A percentile compares a stretch with the other conserved stretches of the same genome.
Conservation (phyloP, 306 rosid genomes). For the Rosa rugosa region DNA sequence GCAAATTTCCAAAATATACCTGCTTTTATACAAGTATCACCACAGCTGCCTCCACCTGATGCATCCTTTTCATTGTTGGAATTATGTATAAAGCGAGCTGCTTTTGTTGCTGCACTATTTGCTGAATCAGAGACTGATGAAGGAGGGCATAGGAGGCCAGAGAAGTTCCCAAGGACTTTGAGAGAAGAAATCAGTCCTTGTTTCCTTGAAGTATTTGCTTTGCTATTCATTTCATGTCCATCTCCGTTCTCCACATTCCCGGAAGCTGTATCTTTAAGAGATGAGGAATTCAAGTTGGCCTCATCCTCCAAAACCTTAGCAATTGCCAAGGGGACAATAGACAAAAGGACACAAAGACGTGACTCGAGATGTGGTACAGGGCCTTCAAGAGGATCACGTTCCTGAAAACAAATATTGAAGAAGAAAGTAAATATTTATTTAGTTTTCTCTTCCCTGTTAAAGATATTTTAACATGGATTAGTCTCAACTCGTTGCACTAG, state of each 20-base stretch:
- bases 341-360: conserved; percentile 65
- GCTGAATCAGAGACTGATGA: conserved; percentile 59
- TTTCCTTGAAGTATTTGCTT: conserved; percentile 39
- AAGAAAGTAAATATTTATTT: conserved; percentile 19
- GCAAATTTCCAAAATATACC: conserved; percentile 37
- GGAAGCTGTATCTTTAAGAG: conserved; percentile 18
- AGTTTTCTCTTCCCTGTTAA: conserved; percentile 17
- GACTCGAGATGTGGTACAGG: conserved; percentile 78
- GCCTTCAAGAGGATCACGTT: conserved; percentile 82
- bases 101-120: conserved; percentile 63
- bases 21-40: conserved; percentile 40
- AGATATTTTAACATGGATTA: conserved; percentile 31
- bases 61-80: conserved; percentile 44
- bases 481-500: conserved; percentile 88
- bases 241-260: conserved; percentile 32
- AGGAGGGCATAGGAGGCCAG: conserved; percentile 74
- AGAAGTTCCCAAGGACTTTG: conserved; percentile 68
- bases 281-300: conserved; percentile 29
- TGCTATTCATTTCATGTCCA: conserved; percentile 30
- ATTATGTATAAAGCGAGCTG: conserved; percentile 45
- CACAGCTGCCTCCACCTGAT: conserved; percentile 43
- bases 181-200: conserved; percentile 62
- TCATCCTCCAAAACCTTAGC: conserved; percentile 51
- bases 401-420: conserved; percentile 43
- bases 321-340: conserved; percentile 70